Percentiles rank a stretch among this genome's conserved stretches.
These are phyloP conservation scores for Aureobasidium sp. DNA, from an alignment of 2,329 filamentous ascomycete genomes.

Conservation along the genomic window DNA sequence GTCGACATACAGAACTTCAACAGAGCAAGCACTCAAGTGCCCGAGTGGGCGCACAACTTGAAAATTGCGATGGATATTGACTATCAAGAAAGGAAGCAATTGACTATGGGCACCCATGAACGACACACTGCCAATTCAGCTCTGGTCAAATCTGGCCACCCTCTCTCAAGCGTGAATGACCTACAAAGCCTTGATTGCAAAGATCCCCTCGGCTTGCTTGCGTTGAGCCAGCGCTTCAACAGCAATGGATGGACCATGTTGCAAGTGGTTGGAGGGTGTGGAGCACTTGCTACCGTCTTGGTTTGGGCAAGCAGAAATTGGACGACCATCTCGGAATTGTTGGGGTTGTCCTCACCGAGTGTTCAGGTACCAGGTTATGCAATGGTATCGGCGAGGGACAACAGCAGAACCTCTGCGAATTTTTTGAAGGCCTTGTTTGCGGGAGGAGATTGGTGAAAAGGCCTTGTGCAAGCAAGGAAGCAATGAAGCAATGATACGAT, in stretches of 20 bases:
- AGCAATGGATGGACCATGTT: constrained; percentile 8
- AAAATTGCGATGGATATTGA: constrained; percentile 70
- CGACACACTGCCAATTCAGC: background rate
- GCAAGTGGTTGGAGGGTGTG: constrained; percentile 16
- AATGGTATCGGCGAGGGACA: constrained; percentile 8
- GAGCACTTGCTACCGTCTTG: constrained; percentile 14
- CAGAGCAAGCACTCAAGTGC: constrained; percentile 26
- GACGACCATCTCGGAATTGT: background rate
- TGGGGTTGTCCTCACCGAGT: constrained; percentile 3
- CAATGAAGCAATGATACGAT: constrained; percentile 2
- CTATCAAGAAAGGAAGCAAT: constrained; percentile 31
- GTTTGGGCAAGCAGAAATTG: constrained; percentile 18
- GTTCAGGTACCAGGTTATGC: constrained; percentile 8
- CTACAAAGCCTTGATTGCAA: constrained; percentile 41
- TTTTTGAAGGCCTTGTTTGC: background rate
- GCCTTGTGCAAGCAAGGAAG: constrained; percentile 4
- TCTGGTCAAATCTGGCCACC: background rate
- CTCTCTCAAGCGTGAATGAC: background rate
- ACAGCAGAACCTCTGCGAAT: constrained; percentile 2
- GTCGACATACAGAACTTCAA: background rate
- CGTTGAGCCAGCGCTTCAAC: constrained; percentile 44
- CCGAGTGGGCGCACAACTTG: constrained; percentile 75
- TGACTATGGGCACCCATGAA: constrained; percentile 52
- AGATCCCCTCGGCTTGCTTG: constrained; percentile 73
- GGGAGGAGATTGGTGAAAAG: constrained; percentile 3